phyloP scores from a whole-genome alignment of 305 asterid genomes.

The Nicotiana rustica region DNA sequence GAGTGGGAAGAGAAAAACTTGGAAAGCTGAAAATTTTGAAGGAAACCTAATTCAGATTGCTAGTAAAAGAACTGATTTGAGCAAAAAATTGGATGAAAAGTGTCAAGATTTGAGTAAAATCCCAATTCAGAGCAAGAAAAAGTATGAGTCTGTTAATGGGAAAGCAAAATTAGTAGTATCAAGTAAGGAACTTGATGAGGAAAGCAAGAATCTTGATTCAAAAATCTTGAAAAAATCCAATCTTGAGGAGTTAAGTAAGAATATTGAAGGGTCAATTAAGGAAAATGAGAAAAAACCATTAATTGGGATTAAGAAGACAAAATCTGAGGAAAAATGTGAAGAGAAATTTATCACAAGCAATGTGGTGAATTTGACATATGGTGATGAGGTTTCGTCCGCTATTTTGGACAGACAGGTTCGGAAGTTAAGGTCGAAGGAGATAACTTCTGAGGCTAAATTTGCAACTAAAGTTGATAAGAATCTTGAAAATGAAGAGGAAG shows the following conservation, averaged over 20 bases:
- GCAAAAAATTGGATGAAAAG: conserved; percentile 50
- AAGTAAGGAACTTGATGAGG: conserved; percentile 37
- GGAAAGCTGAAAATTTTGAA: conserved; percentile 73
- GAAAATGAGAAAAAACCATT: background rate
- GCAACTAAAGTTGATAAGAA: conserved; percentile 34
- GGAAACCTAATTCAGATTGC: conserved; percentile 69
- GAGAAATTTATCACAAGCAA: conserved; percentile 57
- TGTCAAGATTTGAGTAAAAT: background rate
- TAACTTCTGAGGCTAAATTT: conserved; percentile 37
- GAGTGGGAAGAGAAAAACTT: conserved; percentile 67
- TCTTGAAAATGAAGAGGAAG: conserved; percentile 40
- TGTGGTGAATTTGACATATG: conserved; percentile 5
- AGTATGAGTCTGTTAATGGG: conserved; percentile 36
- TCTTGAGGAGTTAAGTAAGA: conserved; percentile 23
- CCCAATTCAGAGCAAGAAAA: conserved; percentile 32
- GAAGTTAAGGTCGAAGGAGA: too few species aligned
- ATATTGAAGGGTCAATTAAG: background rate
- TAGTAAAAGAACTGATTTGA: conserved; percentile 57
- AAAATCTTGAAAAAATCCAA: background rate
- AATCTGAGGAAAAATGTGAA: conserved; percentile 64
- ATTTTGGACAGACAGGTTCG: too few species aligned
- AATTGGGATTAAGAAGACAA: conserved; percentile 36
- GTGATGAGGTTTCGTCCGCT: too few species aligned
- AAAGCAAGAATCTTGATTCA: conserved; percentile 34
- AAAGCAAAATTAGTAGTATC: conserved; percentile 25